A percentile compares a stretch with the other conserved stretches of the same genome.
These are phyloP conservation scores for Penicillium sp. DNA, from an alignment of 2,329 filamentous ascomycete species.

Conservation along the genomic window DNA sequence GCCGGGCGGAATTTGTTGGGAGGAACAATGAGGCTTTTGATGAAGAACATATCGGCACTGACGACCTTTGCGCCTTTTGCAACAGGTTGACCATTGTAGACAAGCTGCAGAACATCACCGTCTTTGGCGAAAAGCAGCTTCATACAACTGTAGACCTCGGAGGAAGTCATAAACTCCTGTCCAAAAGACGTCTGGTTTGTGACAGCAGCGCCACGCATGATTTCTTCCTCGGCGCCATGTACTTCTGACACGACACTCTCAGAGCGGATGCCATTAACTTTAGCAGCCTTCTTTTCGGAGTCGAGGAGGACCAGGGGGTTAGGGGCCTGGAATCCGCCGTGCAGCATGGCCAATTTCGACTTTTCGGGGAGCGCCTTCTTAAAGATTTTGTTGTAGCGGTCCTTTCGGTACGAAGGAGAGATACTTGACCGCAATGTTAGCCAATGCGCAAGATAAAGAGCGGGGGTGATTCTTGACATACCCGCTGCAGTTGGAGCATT, in stretches of 20 bases:
- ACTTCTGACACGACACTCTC: conserved; percentile 42
- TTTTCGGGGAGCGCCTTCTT: conserved; percentile 75
- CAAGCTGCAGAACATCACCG: conserved; percentile 75
- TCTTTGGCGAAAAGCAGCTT: conserved; percentile 82
- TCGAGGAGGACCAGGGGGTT: conserved; percentile 68
- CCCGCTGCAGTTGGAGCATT: conserved; percentile 67
- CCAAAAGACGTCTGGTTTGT: conserved; percentile 11
- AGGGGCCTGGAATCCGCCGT: conserved; percentile 64
- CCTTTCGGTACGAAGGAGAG: conserved; percentile 82
- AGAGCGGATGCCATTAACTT: conserved; percentile 26
- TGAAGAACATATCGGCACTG: conserved; percentile 91
- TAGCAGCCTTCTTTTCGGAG: conserved; percentile 44
- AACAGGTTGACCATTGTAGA: conserved; percentile 76
- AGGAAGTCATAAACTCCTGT: conserved; percentile 77
- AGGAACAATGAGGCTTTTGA: conserved; percentile 81
- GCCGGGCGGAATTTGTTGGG: conserved; percentile 91
- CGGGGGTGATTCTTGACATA: conserved; percentile 28
- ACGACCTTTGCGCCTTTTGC: conserved; percentile 59
- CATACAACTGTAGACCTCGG: conserved; percentile 79
- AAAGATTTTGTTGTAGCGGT: conserved; percentile 91
- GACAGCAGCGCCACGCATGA: conserved; percentile 52
- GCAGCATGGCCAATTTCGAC: conserved; percentile 74
- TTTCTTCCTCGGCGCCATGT: conserved; percentile 60
- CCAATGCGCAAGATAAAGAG: conserved; percentile 5
- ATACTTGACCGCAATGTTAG: conserved; percentile 53